Evolutionary conservation across 768 basidiomycete genomes (phyloP).

Genomic region (Boletus tylopilopsis): DNA sequence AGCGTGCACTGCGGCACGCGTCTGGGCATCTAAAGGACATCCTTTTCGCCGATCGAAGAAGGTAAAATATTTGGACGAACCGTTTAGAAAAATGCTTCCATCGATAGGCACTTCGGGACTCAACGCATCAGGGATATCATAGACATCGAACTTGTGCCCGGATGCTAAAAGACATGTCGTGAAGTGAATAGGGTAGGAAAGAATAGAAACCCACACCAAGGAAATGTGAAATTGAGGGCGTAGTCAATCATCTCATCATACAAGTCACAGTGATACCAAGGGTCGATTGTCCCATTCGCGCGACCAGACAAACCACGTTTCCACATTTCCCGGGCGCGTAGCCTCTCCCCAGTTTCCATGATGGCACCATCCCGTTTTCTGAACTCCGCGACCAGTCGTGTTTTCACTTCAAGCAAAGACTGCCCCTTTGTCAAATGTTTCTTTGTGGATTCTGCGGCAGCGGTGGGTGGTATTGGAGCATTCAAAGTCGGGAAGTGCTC

Average conservation of each 20-base stretch:
- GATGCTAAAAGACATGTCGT: neutral
- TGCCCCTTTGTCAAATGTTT: conserved; percentile 7
- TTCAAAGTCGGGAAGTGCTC: conserved; percentile 42
- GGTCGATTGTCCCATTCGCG: conserved; percentile 54
- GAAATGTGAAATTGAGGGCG: conserved; percentile 65
- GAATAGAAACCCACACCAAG: conserved; percentile 40
- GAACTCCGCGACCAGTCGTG: conserved; percentile 4
- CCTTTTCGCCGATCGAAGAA: too few relatives aligned
- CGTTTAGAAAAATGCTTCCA: conserved; percentile 55
- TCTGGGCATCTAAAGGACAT: conserved; percentile 53
- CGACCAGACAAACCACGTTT: conserved; percentile 50
- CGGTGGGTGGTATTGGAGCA: neutral
- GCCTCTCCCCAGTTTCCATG: conserved; percentile 20
- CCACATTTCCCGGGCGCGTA: conserved; percentile 20
- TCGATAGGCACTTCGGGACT: conserved; percentile 47
- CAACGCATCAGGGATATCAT: conserved; percentile 42
- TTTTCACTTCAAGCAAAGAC: conserved; percentile 10
- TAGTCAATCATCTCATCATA: conserved; percentile 65
- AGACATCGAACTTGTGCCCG: conserved; percentile 38
- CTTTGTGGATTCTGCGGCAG: neutral
- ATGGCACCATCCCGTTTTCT: conserved; percentile 3
- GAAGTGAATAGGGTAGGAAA: neutral
- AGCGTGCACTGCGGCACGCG: conserved; percentile 60
- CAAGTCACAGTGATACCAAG: conserved; percentile 60
- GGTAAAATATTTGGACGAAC: conserved; percentile 36